Conservation (phyloP, 2,329 filamentous ascomycete genomes). For the Botrytis squamosa region DNA sequence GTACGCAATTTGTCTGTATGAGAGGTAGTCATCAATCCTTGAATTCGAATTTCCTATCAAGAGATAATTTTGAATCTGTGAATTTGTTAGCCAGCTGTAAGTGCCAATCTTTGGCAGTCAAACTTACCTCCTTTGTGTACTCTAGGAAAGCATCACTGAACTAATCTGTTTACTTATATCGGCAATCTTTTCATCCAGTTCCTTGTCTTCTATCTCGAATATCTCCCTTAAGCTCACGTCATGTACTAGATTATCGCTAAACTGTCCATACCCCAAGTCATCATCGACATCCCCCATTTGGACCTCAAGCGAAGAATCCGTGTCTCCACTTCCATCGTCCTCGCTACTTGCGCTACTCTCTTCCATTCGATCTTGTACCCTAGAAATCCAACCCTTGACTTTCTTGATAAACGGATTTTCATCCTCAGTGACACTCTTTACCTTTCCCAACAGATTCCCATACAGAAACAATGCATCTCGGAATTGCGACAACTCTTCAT, state of each 20-base stretch:
- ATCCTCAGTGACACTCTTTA: too few species aligned
- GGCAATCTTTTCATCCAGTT: rapidly evolving
- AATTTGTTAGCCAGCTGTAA: not conserved
- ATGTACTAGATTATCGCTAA: not conserved
- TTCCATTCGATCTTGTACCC: not conserved
- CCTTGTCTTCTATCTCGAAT: not conserved
- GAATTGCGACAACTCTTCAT: not conserved
- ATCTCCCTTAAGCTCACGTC: not conserved
- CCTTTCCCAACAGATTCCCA: rapidly evolving
- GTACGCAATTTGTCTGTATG: rapidly evolving
- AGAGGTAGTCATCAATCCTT: not conserved
- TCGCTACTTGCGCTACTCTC: too few species aligned
- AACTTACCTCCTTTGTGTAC: not conserved
- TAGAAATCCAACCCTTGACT: not conserved
- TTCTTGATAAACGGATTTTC: too few species aligned
- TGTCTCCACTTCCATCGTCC: too few species aligned
- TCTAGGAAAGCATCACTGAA: not conserved
- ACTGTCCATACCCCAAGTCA: not conserved
- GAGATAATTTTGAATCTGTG: not conserved
- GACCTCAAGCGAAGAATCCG: too few species aligned
- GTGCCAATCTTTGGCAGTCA: not conserved
- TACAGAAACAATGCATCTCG: not conserved
- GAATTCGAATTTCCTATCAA: not conserved
- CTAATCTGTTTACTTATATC: not conserved
- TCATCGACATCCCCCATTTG: not conserved